Base-by-base conservation (phyloP, 371 early-diverging fungal species). In the Capniomyces stellatus region DNA sequence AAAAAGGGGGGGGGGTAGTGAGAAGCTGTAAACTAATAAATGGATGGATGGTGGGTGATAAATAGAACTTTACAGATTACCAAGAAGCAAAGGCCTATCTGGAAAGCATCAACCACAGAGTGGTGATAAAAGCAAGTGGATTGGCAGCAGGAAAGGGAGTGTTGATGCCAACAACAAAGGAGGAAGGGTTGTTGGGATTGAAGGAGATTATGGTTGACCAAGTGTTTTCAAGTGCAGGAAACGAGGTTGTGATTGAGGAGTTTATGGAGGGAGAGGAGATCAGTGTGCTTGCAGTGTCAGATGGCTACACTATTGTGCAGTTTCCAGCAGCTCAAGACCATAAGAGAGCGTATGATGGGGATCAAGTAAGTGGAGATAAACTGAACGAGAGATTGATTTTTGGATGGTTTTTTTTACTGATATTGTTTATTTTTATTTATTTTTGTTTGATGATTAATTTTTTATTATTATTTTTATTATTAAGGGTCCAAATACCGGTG, bases 91-190 rank as follows among this genome's bases (percentile, higher is more conserved):
- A 79, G 55, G 68, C 63, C 25, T 91, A 83, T 64, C 57, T 92
- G 12, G 63, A 77, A 57, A 64, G 67, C 4, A 61, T 74, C 19
- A 56, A 71, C 21, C 77, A 75, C 53, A 48, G 28, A 48, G 82
- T 85, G 39, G 92, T 95, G 42, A 63, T 76, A 54, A 73, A 87
- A 81, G 95, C 95, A 21, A 89, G 90, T 25, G 97, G 97, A 48
- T 73, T 97, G 43, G 97, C 97, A 29, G 94, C 90, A 44, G 97
- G 96, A 51, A 97, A 97, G 70, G 97, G 97, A 51, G 97, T 97
- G 3, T 64, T 95, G 57, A 77, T 97, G 56, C 96, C 97, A 1
- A 71, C 75, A 23, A 81, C 75, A 49, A 80, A 82, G 61, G 77
- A 82, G 54, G 96, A 97, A 64, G 92, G 92, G 4, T 62, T 90